Conservation (phyloP, 2,329 filamentous ascomycete genomes). For the Aspergillus pseudoterreus region DNA sequence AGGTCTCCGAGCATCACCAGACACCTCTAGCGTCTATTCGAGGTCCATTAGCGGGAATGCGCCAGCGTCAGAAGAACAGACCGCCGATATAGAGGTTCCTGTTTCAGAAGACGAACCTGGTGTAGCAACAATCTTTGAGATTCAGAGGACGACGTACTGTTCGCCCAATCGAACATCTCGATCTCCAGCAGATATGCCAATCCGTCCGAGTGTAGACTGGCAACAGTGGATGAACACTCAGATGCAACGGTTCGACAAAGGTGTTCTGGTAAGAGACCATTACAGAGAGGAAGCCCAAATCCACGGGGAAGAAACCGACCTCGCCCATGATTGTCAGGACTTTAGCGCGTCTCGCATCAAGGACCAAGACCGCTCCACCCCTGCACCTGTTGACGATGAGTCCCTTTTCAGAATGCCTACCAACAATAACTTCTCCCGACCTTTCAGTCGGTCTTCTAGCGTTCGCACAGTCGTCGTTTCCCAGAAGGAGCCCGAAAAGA, state of each 20-base stretch:
- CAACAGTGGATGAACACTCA: conserved; percentile 36
- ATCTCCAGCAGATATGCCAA: conserved; percentile 2
- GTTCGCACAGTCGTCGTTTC: conserved; percentile 17
- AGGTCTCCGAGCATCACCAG: conserved; percentile 10
- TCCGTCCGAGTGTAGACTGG: conserved; percentile 32
- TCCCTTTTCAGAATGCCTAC: conserved; percentile 6
- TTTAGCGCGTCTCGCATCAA: not conserved
- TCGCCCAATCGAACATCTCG: conserved; percentile 24
- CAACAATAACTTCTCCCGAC: conserved; percentile 35
- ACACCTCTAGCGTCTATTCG: conserved; percentile 41
- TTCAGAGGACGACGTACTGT: conserved; percentile 25
- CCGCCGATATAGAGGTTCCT: conserved; percentile 1
- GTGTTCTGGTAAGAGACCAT: conserved; percentile 28
- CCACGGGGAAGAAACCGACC: conserved; percentile 20
- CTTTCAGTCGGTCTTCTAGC: conserved; percentile 33
- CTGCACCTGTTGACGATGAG: not conserved
- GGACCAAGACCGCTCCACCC: not conserved
- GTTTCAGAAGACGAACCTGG: conserved; percentile 24
- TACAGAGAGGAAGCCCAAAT: conserved; percentile 39
- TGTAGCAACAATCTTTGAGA: conserved; percentile 36
- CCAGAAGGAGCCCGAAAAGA: conserved; percentile 6
- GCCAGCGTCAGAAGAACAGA: conserved; percentile 13
- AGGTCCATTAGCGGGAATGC: conserved; percentile 36
- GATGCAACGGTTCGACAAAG: conserved; percentile 29
- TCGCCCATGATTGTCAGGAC: not conserved